These are phyloP conservation scores for Talaromyces nanjingensis DNA, from an alignment of 495 filamentous ascomycete genomes.

Conservation along the genomic window DNA sequence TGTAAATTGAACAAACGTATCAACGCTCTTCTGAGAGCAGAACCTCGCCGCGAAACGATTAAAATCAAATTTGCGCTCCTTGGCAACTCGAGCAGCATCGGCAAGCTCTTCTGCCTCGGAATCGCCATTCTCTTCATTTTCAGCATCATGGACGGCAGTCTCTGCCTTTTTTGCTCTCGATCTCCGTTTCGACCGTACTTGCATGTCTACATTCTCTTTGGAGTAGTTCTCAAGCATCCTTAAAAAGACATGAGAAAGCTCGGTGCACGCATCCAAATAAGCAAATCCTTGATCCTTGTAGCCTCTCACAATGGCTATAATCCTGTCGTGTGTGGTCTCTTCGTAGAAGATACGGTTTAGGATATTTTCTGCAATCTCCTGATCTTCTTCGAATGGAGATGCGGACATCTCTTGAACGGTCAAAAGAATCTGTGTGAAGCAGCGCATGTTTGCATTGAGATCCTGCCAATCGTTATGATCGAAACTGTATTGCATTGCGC, in stretches of 20 bases:
- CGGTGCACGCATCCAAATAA: slow-evolving; percentile 87
- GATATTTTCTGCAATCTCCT: slow-evolving; percentile 97
- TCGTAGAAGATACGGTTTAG: slow-evolving; percentile 97
- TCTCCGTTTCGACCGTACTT: slow-evolving; percentile 72
- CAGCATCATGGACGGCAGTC: slow-evolving; percentile 20
- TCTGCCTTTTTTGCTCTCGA: slow-evolving; percentile 61
- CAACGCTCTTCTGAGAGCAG: slow-evolving; percentile 72
- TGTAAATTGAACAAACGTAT: slow-evolving; percentile 80
- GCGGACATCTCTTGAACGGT: slow-evolving; percentile 92
- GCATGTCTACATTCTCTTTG: slow-evolving; percentile 88
- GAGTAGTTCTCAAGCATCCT: slow-evolving; percentile 90
- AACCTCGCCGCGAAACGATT: slow-evolving; percentile 73
- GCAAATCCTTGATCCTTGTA: slow-evolving; percentile 94
- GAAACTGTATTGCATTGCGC: slow-evolving; percentile 67
- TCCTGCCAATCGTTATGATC: slow-evolving; percentile 84
- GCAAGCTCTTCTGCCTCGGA: slow-evolving; percentile 71
- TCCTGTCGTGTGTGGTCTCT: slow-evolving; percentile 82
- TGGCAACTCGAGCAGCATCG: slow-evolving; percentile 58
- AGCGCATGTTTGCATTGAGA: slow-evolving; percentile 81
- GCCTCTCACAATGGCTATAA: slow-evolving; percentile 66
- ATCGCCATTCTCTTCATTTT: slow-evolving; percentile 34
- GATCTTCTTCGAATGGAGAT: slow-evolving; percentile 80
- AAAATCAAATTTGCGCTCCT: slow-evolving; percentile 93
- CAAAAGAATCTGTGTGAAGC: slow-evolving; percentile 70
- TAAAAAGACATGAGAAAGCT: slow-evolving; percentile 84